Evolutionary conservation across 176 grass and related monocot genomes (phyloP).

Genomic region (Oryza longistaminata): DNA sequence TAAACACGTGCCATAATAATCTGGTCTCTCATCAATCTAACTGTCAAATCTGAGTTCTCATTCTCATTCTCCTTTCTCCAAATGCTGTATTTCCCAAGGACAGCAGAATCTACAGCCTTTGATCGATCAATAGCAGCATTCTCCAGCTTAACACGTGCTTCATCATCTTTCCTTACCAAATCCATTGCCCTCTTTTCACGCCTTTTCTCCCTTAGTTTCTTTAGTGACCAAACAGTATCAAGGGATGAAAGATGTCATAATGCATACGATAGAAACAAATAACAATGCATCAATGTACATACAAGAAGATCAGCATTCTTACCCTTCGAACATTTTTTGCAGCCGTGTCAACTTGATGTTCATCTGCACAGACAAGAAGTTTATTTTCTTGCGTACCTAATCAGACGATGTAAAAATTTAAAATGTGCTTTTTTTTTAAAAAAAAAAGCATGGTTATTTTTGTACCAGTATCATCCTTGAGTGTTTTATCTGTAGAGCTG

Average conservation of each 20-base stretch:
- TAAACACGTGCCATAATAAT: constrained; percentile 98
- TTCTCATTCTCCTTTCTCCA: constrained; percentile 96
- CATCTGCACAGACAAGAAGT: constrained; percentile 49
- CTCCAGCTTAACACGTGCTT: constrained; percentile 81
- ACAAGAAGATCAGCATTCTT: constrained; percentile 27
- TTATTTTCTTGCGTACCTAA: constrained; percentile 19
- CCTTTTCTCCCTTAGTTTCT: constrained; percentile 92
- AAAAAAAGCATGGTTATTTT: constrained; percentile 25
- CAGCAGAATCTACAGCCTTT: constrained; percentile 86
- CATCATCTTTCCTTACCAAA: constrained; percentile 78
- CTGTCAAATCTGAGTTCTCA: constrained; percentile 90
- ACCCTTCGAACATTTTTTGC: constrained; percentile 78
- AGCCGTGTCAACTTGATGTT: constrained; percentile 53
- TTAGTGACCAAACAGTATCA: constrained; percentile 31
- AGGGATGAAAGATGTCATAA: constrained; percentile 2
- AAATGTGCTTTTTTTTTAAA: constrained; percentile 12
- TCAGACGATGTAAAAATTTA: background rate
- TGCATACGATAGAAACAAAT: background rate
- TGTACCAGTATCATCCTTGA: constrained; percentile 61
- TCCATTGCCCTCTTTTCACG: constrained; percentile 80
- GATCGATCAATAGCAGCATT: constrained; percentile 93
- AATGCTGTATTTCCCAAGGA: constrained; percentile 97
- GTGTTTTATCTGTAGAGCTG: constrained; percentile 41
- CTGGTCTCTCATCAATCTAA: constrained; percentile 97
- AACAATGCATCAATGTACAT: constrained; percentile 33